A percentile compares a stretch with the other conserved stretches of the same genome.
Conservation (phyloP, 2,329 filamentous ascomycete species). For the Mariannaea elegans region DNA sequence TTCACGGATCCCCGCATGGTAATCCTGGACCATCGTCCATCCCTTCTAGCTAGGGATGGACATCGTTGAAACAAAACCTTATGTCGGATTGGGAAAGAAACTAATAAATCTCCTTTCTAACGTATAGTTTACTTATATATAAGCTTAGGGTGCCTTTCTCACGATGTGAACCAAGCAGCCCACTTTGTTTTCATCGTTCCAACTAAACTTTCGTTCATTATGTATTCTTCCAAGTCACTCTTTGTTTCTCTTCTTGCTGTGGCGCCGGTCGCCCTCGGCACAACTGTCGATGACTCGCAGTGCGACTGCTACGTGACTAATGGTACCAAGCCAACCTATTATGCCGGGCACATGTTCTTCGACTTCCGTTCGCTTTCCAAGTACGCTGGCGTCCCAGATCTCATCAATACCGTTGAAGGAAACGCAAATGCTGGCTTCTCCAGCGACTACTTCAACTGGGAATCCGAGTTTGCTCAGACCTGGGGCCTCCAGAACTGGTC, state of each 20-base stretch:
- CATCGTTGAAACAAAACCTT: conserved; percentile 1
- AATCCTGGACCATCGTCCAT: neutral
- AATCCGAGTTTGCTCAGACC: conserved; percentile 42
- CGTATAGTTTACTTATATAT: no score
- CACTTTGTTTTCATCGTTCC: neutral
- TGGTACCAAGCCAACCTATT: conserved; percentile 38
- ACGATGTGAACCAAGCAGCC: conserved; percentile 4
- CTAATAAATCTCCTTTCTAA: no score
- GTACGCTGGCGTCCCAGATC: conserved; percentile 41
- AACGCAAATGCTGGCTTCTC: conserved; percentile 46
- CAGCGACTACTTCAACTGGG: conserved; percentile 46
- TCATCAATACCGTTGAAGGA: conserved; percentile 40
- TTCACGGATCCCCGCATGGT: neutral
- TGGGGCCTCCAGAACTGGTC: conserved; percentile 52
- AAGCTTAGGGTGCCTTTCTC: neutral
- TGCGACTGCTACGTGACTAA: conserved; percentile 45
- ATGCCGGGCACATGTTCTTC: conserved; percentile 38
- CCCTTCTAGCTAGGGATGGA: neutral
- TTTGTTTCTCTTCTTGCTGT: conserved; percentile 34
- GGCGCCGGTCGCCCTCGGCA: conserved; percentile 30
- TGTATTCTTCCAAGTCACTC: conserved; percentile 32
- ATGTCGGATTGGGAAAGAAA: conserved; percentile 2
- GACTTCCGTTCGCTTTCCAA: conserved; percentile 44
- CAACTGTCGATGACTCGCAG: conserved; percentile 29
- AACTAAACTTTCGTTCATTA: conserved; percentile 20